Evolutionary conservation across 805 yeast species (phyloP), one percentile per base, ranked within the genome.

Genomic region (Starmerella lactis-condensi): DNA sequence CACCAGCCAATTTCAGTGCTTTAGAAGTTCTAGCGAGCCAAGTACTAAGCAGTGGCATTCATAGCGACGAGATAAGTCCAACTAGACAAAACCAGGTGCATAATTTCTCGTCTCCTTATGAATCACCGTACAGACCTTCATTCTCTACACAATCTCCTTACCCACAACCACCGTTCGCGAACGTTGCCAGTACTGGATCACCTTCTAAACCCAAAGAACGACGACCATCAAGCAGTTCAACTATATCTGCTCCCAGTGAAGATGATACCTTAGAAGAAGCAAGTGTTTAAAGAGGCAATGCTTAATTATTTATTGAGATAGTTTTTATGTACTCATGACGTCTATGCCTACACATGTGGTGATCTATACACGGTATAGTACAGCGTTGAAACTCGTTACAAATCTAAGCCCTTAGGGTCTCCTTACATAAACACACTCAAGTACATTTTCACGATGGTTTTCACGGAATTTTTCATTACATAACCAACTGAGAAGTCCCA

Each of bases 1-100:
- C 11, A 24, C 18, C 15, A 28, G 34, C 5, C 21, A 7, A 7
- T 7, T 12, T 68, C 28, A 62, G 61, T 26, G 64, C 72, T 1
- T 50, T 68, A 28, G 74, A 72, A 10, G 47, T 64, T 35, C 50
- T 68, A 32, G 74, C 74, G 3, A 58, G 67, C 25, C 72, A 67
- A 39, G 69, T 64, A 0, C 44, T 65, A 20, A 55, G 57, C 26
- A 29, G 25, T 29, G 43, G 41, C 18, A 37, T 39, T 31, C 37
- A 38, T 26, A 26, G 22, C 6, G 24, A 16, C 12, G 31, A 19
- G 4, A 27, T 6, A 9, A 9, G 11, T 11, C 23, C 11, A 9
- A 21, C 11, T 9, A n/a, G 14, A 6, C 6, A n/a, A 16, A 5
- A 6, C n/a, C 13, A 22, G 15, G 10, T 8, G 9, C 27, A n/a